Base-by-base conservation (phyloP, 345 rosid genomes). In the Erysimum cheiranthoides region DNA sequence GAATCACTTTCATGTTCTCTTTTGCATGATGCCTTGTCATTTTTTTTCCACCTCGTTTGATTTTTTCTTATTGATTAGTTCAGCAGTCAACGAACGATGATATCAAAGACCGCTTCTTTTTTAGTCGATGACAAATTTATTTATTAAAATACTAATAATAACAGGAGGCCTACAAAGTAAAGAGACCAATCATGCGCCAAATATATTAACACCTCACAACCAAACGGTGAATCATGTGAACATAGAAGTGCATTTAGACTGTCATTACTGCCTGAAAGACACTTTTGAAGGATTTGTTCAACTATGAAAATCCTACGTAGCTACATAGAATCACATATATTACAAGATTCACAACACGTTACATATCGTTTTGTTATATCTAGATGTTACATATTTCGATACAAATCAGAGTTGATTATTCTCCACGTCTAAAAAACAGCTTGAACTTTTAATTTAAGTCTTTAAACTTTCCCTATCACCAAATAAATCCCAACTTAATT, bases 141-240 rank as follows among this genome's bases (percentile, higher is more conserved):
- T 21, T 21, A 21, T 21, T 21, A 21, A 21, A 43, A 43, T 12
- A n/a, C n/a, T n/a, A 45, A 6, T 10, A 10, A 27, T 5, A 70
- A 46, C 47, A 59, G 6, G 60, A 61, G 68, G 18, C 52, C 42
- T 28, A 61, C 68, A 3, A 61, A 50, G 54, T 16, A 72, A 72
- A 61, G 40, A 14, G 53, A 61, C 61, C 52, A 72, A 61, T 50
- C 42, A 61, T 30, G 32, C 8, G 39, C 31, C 42, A 61, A 16
- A 61, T 61, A 61, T 51, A 39, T 28, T 38, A 6, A 7, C 36
- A 61, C 51, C 6, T 60, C 66, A 49, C 27, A 71, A 36, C 31
- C 13, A 49, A 3, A 16, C 18, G 61, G 76, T 16, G 52, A 61
- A 72, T 61, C 51, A 72, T 38, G 52, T 28, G 76, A 61, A 47